Evolutionary conservation across 371 early-diverging fungal species (phyloP).

Genomic region (Rhizopus delemar): DNA sequence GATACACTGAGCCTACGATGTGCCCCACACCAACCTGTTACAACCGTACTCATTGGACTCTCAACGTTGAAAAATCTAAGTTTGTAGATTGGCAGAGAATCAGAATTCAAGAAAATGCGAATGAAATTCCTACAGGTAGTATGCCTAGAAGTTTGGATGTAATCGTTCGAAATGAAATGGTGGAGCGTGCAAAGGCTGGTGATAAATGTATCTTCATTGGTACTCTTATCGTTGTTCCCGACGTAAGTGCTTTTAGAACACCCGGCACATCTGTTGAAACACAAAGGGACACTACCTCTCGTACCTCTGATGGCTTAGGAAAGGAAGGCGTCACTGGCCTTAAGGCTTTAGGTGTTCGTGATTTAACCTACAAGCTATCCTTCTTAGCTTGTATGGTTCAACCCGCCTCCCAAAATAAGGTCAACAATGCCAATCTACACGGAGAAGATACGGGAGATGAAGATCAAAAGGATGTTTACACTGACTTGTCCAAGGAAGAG

Average conservation of each 20-base stretch:
- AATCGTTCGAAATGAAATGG: slow-evolving; percentile 94
- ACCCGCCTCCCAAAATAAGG: slow-evolving; percentile 53
- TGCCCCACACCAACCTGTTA: slow-evolving; percentile 90
- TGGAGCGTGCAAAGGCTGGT: slow-evolving; percentile 97
- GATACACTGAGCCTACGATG: slow-evolving; percentile 96
- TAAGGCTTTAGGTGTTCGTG: slow-evolving; percentile 88
- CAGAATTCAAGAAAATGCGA: slow-evolving; percentile 96
- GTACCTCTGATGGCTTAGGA: slow-evolving; percentile 66
- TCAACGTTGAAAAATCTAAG: slow-evolving; percentile 83
- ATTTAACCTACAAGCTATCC: slow-evolving; percentile 88
- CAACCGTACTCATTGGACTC: slow-evolving; percentile 84
- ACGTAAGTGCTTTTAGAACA: slow-evolving; percentile 79
- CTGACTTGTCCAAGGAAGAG: slow-evolving; percentile 71
- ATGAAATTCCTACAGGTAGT: slow-evolving; percentile 97
- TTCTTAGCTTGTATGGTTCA: slow-evolving; percentile 89
- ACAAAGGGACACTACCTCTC: slow-evolving; percentile 61
- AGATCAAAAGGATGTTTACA: slow-evolving; percentile 60
- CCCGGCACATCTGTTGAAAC: slow-evolving; percentile 68
- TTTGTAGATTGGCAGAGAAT: slow-evolving; percentile 99
- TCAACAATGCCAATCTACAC: slow-evolving; percentile 45
- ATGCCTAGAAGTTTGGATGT: slow-evolving; percentile 99
- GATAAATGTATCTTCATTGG: slow-evolving; percentile 95
- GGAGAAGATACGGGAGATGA: slow-evolving; percentile 64
- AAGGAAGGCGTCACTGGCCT: slow-evolving; percentile 86
- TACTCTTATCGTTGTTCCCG: slow-evolving; percentile 93